Percentiles rank a stretch among this genome's conserved stretches.
phyloP scores from a whole-genome alignment of 2,329 filamentous ascomycete genomes.

The Talaromyces sp. region DNA sequence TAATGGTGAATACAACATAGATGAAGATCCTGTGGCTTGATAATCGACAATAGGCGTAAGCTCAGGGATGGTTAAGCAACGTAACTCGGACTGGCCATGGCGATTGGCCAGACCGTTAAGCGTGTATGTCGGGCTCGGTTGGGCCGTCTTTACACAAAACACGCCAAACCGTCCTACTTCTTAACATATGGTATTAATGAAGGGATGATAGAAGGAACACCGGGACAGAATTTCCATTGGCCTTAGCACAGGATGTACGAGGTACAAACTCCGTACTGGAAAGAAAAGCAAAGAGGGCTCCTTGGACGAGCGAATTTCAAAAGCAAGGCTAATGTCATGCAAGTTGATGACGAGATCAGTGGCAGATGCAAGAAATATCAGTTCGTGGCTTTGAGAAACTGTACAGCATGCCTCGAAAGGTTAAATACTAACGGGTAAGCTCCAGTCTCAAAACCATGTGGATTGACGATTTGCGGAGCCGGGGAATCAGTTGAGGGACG shows the following conservation, averaged over 20 bases:
- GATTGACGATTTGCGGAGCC: neutral
- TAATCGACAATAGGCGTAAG: slow-evolving; percentile 13
- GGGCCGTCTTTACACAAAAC: neutral
- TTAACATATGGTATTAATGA: neutral
- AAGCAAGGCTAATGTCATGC: neutral
- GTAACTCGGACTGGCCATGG: neutral
- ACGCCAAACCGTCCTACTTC: neutral
- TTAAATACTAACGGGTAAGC: neutral
- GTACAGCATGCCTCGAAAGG: neutral
- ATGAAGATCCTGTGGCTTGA: slow-evolving; percentile 1
- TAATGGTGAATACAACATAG: neutral
- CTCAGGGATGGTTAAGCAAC: neutral
- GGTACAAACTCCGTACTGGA: neutral
- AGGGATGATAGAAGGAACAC: neutral
- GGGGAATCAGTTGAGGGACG: neutral
- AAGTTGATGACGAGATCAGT: slow-evolving; percentile 4
- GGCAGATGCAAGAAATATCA: slow-evolving; percentile 8
- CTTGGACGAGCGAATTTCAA: neutral
- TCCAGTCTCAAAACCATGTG: slow-evolving; percentile 5
- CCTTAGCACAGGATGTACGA: neutral
- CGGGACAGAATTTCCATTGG: neutral
- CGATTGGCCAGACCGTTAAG: neutral
- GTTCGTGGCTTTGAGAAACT: neutral
- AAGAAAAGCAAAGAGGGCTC: neutral
- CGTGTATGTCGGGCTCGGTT: neutral